Base-by-base conservation (phyloP, 148 eudicot genomes). In the Rhododendron griersonianum region DNA sequence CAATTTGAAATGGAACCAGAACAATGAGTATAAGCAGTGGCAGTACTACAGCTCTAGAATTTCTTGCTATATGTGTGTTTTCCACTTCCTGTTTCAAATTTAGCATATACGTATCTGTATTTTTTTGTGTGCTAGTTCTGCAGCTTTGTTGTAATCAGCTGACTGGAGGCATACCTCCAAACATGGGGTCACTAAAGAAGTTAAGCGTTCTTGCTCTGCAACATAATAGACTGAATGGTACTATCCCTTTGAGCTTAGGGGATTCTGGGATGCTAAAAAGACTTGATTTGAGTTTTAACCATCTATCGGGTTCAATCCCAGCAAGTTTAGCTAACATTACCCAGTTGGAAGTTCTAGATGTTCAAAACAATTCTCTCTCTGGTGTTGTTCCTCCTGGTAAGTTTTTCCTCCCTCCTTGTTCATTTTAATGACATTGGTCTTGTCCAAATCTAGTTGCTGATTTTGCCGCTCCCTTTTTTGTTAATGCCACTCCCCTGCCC, bases 251-350 rank as follows among this genome's bases (percentile, higher is more conserved):
- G 15, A 93, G 87, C 87, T 88, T 97, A 81, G 98, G 95, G 74
- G 84, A 86, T 50, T 87, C 94, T 89, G 86, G 50, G 21, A 41
- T 83, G 91, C 87, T 95, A 51, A 93, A 92, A 87, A 91, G 94
- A 85, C 93, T 97, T 47, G 89, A 93, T 86, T 88, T 97, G 84
- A 92, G 98, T 88, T 92, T 87, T 87, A 97, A 97, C 91, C 92
- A 78, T 35, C 95, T 97, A 57, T 92, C 94, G 16, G 99, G 98
- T n/a, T 85, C 93, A 35, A 90, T 97, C 76, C 99, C 98, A 41
- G 18, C 23, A 21, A 83, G 81, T 79, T 78, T 95, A 84, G 92
- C 93, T 81, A 87, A 88, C 76, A 73, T 87, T 55, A 91, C 93
- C 51, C 87, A 55, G 13, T 90, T 98, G 69, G 89, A 90, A 71